A percentile compares a stretch with the other conserved stretches of the same genome.
phyloP scores from a whole-genome alignment of 177 flowering plant species.

The Vitis hybrid region DNA sequence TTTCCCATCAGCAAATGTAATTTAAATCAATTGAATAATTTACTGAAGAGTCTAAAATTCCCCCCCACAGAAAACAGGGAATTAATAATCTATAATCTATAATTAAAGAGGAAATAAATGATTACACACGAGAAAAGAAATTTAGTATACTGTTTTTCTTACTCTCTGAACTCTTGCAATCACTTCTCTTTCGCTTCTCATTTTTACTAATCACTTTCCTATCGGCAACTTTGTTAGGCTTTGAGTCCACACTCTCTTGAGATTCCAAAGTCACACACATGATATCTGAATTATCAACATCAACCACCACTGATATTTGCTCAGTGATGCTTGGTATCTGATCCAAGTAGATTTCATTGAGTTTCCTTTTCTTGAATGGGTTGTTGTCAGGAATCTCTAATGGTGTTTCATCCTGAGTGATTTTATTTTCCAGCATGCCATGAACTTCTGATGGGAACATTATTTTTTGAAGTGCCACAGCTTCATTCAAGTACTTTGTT shows the following conservation, averaged over 20 bases:
- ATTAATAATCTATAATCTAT: neutral
- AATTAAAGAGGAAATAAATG: neutral
- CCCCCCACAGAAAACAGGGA: neutral
- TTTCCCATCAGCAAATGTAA: no score
- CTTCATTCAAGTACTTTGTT: conserved; percentile 34
- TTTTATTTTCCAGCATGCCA: conserved; percentile 14
- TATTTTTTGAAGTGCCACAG: conserved; percentile 38
- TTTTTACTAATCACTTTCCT: conserved; percentile 7
- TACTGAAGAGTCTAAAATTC: neutral
- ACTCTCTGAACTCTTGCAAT: conserved; percentile 10
- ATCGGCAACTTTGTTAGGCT: conserved; percentile 17
- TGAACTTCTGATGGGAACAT: conserved; percentile 10
- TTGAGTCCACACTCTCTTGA: conserved; percentile 60
- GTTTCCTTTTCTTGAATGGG: conserved; percentile 59
- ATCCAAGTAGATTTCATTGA: conserved; percentile 14
- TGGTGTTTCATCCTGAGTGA: neutral
- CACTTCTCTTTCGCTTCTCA: conserved; percentile 25
- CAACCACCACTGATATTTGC: conserved; percentile 25
- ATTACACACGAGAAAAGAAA: conserved; percentile 42
- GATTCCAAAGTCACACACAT: conserved; percentile 24
- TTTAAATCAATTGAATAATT: neutral
- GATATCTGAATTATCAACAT: conserved; percentile 16
- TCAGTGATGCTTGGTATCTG: conserved; percentile 8
- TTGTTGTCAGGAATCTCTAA: conserved; percentile 53
- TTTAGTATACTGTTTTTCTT: conserved; percentile 37